These are phyloP conservation scores for Phytopythium oedochilum DNA, from an alignment of 352 stramenopile genomes.

Conservation along the genomic window DNA sequence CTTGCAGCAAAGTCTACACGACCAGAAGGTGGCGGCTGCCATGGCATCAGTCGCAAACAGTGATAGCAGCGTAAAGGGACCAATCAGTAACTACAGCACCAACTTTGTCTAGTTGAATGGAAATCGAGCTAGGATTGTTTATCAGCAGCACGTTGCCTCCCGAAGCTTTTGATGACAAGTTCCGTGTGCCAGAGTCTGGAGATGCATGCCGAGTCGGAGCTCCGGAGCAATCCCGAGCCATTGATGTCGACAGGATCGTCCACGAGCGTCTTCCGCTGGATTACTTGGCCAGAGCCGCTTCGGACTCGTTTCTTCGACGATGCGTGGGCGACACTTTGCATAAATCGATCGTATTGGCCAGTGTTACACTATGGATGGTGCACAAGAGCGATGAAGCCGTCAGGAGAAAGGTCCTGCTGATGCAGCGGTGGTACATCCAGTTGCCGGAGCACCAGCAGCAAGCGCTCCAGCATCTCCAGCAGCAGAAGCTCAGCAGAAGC, in stretches of 20 bases:
- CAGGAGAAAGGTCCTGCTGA: slow-evolving; percentile 7
- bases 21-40: slow-evolving; percentile 14
- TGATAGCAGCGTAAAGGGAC: slow-evolving; percentile 14
- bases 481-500: slow-evolving; percentile 13
- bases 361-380: slow-evolving; percentile 10
- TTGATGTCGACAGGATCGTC: too few species aligned
- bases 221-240: too few species aligned
- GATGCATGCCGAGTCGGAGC: too few species aligned
- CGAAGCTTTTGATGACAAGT: too few species aligned
- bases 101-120: slow-evolving; percentile 41
- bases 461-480: slow-evolving; percentile 4
- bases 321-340: too few species aligned
- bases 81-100: slow-evolving; percentile 31
- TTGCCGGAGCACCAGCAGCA: neutral
- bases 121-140: too few species aligned
- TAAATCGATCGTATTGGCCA: slow-evolving; percentile 12
- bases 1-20: slow-evolving; percentile 6
- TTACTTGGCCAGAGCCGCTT: too few species aligned
- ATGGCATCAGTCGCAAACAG: slow-evolving; percentile 8
- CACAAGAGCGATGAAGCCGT: slow-evolving; percentile 13
- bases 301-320: too few species aligned
- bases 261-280: too few species aligned
- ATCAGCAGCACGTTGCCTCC: too few species aligned
- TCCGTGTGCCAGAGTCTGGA: too few species aligned
- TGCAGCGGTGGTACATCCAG: neutral